phyloP scores from a whole-genome alignment of 805 yeast species.

The Blastobotrys chiropterorum region DNA sequence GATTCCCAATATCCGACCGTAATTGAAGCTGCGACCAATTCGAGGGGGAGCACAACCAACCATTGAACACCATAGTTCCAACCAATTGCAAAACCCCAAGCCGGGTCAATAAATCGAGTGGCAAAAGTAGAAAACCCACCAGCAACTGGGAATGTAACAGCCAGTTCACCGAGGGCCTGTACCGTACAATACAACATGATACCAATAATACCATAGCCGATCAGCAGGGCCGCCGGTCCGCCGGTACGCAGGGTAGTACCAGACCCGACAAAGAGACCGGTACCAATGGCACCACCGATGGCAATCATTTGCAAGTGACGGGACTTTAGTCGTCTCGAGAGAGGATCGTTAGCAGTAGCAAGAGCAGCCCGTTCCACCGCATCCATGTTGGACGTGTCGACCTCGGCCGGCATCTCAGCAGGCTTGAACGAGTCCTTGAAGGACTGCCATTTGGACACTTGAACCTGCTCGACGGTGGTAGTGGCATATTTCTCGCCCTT shows the following conservation, averaged over 20 bases:
- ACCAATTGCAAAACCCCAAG: conserved; percentile 61
- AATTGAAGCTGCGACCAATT: conserved; percentile 53
- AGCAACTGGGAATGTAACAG: conserved; percentile 51
- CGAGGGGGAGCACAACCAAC: conserved; percentile 56
- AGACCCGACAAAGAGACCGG: conserved; percentile 65
- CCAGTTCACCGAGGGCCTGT: conserved; percentile 60
- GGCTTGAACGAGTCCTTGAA: conserved; percentile 41
- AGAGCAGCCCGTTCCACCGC: conserved; percentile 35
- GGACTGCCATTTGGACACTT: conserved; percentile 15
- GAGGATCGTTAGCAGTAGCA: conserved; percentile 50
- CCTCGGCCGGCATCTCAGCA: conserved; percentile 16
- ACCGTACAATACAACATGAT: conserved; percentile 55
- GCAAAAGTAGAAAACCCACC: conserved; percentile 53
- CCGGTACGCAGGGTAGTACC: conserved; percentile 49
- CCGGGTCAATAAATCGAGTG: conserved; percentile 52
- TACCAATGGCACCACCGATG: conserved; percentile 72
- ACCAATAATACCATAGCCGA: conserved; percentile 57
- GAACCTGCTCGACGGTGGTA: conserved; percentile 1
- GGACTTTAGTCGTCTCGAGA: conserved; percentile 37
- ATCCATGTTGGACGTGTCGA: conserved; percentile 25
- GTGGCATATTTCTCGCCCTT: background rate
- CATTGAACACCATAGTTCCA: conserved; percentile 59
- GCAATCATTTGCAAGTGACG: conserved; percentile 57
- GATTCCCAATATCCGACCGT: conserved; percentile 47
- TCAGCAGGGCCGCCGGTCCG: conserved; percentile 58